phyloP scores from a whole-genome alignment of 495 filamentous ascomycete genomes.

The Lasiosphaeriaceae sp. region DNA sequence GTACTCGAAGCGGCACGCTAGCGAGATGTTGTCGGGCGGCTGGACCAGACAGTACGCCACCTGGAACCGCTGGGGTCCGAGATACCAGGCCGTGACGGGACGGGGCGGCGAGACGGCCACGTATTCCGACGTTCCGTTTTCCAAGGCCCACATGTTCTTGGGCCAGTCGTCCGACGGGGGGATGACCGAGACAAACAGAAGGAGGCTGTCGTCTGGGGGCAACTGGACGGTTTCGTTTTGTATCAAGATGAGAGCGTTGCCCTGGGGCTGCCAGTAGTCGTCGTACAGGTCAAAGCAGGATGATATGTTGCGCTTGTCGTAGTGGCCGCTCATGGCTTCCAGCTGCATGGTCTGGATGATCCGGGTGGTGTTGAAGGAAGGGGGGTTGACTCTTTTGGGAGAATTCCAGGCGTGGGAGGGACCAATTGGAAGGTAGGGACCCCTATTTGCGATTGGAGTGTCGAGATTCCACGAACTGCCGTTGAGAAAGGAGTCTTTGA shows the following conservation, averaged over 20 bases:
- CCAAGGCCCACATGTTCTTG: conserved; percentile 29
- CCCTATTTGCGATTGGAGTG: too few species aligned
- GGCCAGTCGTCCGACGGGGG: conserved; percentile 24
- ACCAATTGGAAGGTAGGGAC: too few species aligned
- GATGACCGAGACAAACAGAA: conserved; percentile 22
- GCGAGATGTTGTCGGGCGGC: conserved; percentile 5
- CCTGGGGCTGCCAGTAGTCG: conserved; percentile 24
- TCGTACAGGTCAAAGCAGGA: conserved; percentile 26
- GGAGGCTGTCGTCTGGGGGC: conserved; percentile 19
- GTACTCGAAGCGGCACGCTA: conserved; percentile 18
- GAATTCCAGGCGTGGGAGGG: too few species aligned
- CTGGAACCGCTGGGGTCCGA: too few species aligned
- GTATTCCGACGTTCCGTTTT: conserved; percentile 13
- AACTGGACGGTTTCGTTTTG: conserved; percentile 12
- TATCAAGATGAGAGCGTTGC: conserved; percentile 25
- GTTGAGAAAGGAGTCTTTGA: not conserved
- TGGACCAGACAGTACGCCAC: conserved; percentile 16
- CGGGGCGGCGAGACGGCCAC: conserved; percentile 2
- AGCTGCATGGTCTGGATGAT: too few species aligned
- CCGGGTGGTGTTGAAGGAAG: too few species aligned
- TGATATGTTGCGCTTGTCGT: conserved; percentile 14
- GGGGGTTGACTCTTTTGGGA: too few species aligned
- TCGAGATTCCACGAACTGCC: too few species aligned
- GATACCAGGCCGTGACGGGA: conserved; percentile 10
- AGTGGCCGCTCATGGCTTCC: not conserved